A percentile compares a stretch with the other conserved stretches of the same genome.
Evolutionary conservation across 169 alveolate species (phyloP).

Genomic region (Plasmodium relictum): DNA sequence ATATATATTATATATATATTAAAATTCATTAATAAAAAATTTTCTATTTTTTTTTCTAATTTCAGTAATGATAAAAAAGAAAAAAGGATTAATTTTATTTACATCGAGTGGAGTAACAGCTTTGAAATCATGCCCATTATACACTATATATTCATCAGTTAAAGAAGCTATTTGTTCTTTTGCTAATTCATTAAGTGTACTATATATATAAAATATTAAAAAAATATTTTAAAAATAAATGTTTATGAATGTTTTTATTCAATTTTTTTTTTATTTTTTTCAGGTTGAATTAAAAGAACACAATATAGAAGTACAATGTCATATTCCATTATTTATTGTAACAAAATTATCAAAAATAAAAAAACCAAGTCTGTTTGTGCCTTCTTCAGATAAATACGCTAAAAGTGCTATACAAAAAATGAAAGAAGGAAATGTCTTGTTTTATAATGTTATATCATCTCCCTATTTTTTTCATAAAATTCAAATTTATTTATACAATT

Average conservation of each 20-base stretch:
- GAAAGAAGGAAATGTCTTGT: slow-evolving; percentile 40
- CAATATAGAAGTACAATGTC: slow-evolving; percentile 80
- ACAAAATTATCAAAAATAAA: slow-evolving; percentile 80
- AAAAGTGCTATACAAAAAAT: slow-evolving; percentile 37
- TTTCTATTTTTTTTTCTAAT: slow-evolving; percentile 1
- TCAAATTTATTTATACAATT: slow-evolving; percentile 60
- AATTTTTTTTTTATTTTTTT: slow-evolving; percentile 10
- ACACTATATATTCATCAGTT: slow-evolving; percentile 80
- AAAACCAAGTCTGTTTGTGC: slow-evolving; percentile 78
- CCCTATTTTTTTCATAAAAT: slow-evolving; percentile 78
- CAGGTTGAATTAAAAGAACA: slow-evolving; percentile 74
- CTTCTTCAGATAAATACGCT: slow-evolving; percentile 77
- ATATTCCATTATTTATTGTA: slow-evolving; percentile 75
- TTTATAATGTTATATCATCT: slow-evolving; percentile 47
- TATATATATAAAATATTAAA: not conserved
- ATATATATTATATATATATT: not conserved
- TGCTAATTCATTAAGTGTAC: slow-evolving; percentile 67
- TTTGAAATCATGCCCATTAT: slow-evolving; percentile 79
- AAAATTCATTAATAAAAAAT: not conserved
- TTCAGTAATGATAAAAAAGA: slow-evolving; percentile 62
- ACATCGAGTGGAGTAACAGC: slow-evolving; percentile 81
- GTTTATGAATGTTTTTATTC: not conserved
- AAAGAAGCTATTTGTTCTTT: slow-evolving; percentile 79
- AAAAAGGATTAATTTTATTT: slow-evolving; percentile 78
- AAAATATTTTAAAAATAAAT: not conserved